phyloP scores from a whole-genome alignment of 1,139 yeast genomes.

The Torulaspora globosa region DNA sequence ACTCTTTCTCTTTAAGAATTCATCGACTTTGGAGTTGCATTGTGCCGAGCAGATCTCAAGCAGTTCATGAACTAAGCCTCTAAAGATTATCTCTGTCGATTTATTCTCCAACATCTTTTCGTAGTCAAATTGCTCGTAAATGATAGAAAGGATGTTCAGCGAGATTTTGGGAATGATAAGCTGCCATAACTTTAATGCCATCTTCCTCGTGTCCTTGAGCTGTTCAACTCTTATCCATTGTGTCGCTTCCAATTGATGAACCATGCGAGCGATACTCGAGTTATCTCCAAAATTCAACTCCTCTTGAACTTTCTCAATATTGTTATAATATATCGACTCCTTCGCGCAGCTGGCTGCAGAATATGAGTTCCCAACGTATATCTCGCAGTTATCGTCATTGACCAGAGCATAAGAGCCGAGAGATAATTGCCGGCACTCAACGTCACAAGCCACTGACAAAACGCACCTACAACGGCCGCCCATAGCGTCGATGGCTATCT shows the following conservation, averaged over 20 bases:
- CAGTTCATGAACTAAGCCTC: constrained; percentile 30
- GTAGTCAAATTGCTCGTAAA: constrained; percentile 32
- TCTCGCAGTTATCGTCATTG: constrained; percentile 25
- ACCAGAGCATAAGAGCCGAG: constrained; percentile 32
- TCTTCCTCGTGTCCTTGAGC: constrained; percentile 16
- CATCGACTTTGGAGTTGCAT: constrained; percentile 20
- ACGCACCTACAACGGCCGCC: constrained; percentile 20
- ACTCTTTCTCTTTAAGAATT: constrained; percentile 7
- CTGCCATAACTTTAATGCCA: constrained; percentile 32
- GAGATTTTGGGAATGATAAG: constrained; percentile 31
- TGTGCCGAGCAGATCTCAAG: constrained; percentile 27
- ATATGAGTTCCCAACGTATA: constrained; percentile 28
- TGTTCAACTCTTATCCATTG: constrained; percentile 22
- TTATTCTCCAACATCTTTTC: constrained; percentile 22
- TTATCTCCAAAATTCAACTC: constrained; percentile 12
- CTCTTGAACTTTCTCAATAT: constrained; percentile 13
- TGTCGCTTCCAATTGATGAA: constrained; percentile 19
- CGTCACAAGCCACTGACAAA: constrained; percentile 27
- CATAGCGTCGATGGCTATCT: constrained; percentile 15
- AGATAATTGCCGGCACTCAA: constrained; percentile 32
- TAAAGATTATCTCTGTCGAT: constrained; percentile 25
- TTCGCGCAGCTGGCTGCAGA: constrained; percentile 10
- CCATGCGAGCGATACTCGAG: constrained; percentile 19
- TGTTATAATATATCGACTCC: constrained; percentile 10
- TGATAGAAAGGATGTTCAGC: constrained; percentile 30